Evolutionary conservation across 352 stramenopile genomes (phyloP).

Genomic region (Globisporangium ultimum): DNA sequence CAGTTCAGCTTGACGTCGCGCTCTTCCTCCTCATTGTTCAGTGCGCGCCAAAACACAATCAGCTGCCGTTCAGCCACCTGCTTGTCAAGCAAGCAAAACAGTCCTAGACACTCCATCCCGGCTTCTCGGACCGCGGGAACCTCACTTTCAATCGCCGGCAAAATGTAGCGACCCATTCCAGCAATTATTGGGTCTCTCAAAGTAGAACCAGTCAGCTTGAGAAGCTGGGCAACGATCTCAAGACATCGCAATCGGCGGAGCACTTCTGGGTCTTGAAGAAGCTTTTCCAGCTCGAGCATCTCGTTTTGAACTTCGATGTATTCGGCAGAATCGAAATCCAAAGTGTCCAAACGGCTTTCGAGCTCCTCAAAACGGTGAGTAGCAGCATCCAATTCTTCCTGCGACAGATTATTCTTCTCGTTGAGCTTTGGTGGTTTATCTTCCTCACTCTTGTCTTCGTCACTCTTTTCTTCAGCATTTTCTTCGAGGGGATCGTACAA

Average conservation of each 20-base stretch:
- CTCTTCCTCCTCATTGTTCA: constrained; percentile 80
- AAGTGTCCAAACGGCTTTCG: constrained; percentile 48
- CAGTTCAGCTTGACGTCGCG: constrained; percentile 75
- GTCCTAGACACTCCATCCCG: constrained; percentile 67
- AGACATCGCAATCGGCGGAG: constrained; percentile 68
- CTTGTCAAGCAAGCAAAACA: constrained; percentile 73
- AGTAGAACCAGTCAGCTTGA: constrained; percentile 68
- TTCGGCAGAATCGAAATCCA: constrained; percentile 56
- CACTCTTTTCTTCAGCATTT: constrained; percentile 1
- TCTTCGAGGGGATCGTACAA: constrained; percentile 72
- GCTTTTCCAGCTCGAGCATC: constrained; percentile 61
- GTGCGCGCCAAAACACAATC: constrained; percentile 73
- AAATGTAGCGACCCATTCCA: constrained; percentile 68
- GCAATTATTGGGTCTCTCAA: constrained; percentile 63
- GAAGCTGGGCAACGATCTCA: constrained; percentile 67
- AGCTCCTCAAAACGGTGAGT: constrained; percentile 64
- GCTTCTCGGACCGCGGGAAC: constrained; percentile 66
- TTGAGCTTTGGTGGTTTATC: constrained; percentile 19
- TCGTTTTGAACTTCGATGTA: constrained; percentile 60
- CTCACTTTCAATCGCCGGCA: constrained; percentile 76
- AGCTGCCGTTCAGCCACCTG: constrained; percentile 62
- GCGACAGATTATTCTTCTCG: constrained; percentile 33
- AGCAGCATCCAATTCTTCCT: constrained; percentile 49
- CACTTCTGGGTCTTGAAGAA: constrained; percentile 69
- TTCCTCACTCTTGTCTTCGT: constrained; percentile 14